Percentiles rank a stretch among this genome's conserved stretches.
Evolutionary conservation across 805 yeast species (phyloP).

Genomic region (Ogataea saltuana): DNA sequence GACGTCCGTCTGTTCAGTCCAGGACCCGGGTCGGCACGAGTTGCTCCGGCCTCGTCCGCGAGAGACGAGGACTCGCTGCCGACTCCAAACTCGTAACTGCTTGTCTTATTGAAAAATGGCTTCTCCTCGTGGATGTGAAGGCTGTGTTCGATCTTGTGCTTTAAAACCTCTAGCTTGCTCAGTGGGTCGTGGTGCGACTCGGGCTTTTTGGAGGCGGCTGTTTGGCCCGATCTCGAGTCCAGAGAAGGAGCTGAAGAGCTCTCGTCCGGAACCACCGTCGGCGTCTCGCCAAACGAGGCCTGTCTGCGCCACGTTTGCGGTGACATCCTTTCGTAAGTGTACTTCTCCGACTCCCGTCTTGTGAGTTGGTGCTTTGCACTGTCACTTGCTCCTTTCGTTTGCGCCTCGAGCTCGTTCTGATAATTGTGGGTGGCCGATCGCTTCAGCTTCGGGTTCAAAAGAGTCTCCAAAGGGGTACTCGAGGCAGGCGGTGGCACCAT

Average conservation of each 20-base stretch:
- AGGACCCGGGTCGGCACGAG: constrained; percentile 1
- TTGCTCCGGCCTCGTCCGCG: not conserved
- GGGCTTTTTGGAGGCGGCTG: not conserved
- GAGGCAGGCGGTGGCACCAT: constrained; percentile 25
- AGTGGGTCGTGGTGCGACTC: not conserved
- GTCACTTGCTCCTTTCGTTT: constrained; percentile 12
- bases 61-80: constrained; percentile 1
- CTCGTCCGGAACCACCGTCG: too few species aligned
- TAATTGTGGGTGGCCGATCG: constrained; percentile 24
- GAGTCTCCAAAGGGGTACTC: constrained; percentile 16
- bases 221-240: too few species aligned
- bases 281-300: constrained; percentile 18
- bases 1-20: constrained; percentile 13
- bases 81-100: constrained; percentile 17
- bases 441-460: constrained; percentile 15
- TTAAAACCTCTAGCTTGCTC: constrained; percentile 8
- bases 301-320: constrained; percentile 27
- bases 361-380: constrained; percentile 9
- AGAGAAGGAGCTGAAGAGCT: too few species aligned
- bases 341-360: constrained; percentile 24
- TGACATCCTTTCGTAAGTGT: constrained; percentile 25
- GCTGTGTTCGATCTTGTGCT: constrained; percentile 12
- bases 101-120: constrained; percentile 6
- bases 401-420: constrained; percentile 26
- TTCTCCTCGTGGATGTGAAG: constrained; percentile 9